Base-by-base conservation (phyloP, 1,139 yeast species). In the Hanseniaspora uvarum region DNA sequence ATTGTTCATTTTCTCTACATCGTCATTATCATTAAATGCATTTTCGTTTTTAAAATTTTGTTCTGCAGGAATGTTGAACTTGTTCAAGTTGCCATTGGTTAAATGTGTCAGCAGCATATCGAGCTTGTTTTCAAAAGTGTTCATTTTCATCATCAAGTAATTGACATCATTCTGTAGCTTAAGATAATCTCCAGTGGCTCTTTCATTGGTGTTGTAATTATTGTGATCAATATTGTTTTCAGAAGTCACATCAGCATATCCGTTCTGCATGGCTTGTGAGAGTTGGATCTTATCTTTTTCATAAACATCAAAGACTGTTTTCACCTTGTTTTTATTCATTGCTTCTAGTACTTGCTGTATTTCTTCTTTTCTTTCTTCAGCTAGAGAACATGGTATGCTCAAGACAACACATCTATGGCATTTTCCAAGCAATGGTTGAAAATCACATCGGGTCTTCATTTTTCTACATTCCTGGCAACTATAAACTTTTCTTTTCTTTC, bases 391-490 rank as follows among this genome's bases (percentile, higher is more conserved):
- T 1, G 67, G 69, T 10, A 76, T 59, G 43, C 72, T 64, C 45
- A 77, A 60, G 43, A 76, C 70, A 47, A 64, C 66, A 57, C 82
- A 78, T 24, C 81, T 65, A 56, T 74, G 75, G 59, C 82, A 78
- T 58, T 71, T 70, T 4, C 70, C 70, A 21, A 63, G 61, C 1
- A 65, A 60, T 0, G 70, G 68, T 41, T 72, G 75, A 56, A 69
- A 72, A 57, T 74, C 79, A 60, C 82, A 78, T 53, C 80, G 69
- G 1, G 81, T 77, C 61, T 78, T 78, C 58, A 75, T 68, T 59
- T 71, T 73, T 12, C 81, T 68, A 57, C 82, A 78, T n/a, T 71
- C 68, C 16, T 67, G 68, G 60, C 82, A 78, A 44, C 80, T 74
- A 43, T 74, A 70, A 0, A 72, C 66, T 55, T 73, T 70, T 54